Evolutionary conservation across 495 filamentous ascomycete genomes (phyloP).

Genomic region (Apiosordaria backusii): DNA sequence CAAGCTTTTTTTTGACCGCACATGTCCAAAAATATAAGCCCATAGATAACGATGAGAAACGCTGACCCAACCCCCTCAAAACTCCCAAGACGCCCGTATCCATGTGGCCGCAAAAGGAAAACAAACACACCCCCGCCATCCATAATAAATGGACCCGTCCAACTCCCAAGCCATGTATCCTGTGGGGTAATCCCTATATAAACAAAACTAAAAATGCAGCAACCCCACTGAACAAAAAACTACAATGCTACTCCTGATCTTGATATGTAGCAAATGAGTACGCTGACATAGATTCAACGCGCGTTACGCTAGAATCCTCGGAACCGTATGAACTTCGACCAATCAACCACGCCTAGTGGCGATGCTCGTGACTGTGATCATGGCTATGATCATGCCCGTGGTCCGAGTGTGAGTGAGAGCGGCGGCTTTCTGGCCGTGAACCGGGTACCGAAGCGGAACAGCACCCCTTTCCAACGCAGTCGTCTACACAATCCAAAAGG

Average conservation of each 20-base stretch:
- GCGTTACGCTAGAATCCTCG: background rate
- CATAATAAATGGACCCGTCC: no score
- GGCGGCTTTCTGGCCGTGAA: constrained; percentile 28
- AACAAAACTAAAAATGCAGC: background rate
- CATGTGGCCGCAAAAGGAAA: background rate
- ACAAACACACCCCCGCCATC: background rate
- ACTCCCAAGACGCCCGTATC: background rate
- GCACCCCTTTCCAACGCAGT: constrained; percentile 72
- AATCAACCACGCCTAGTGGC: background rate
- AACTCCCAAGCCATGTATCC: background rate
- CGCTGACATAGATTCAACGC: background rate
- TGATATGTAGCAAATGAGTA: background rate
- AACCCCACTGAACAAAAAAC: no score
- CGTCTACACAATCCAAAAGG: constrained; percentile 80
- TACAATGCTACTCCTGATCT: background rate
- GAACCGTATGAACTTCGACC: background rate
- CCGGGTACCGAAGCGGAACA: constrained; percentile 43
- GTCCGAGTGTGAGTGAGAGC: constrained; percentile 16
- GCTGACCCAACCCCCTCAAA: background rate
- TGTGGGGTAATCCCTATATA: background rate
- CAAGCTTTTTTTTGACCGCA: background rate
- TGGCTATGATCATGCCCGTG: constrained; percentile 12
- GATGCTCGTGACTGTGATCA: constrained; percentile 11
- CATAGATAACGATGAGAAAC: background rate
- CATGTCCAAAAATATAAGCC: background rate